These are phyloP conservation scores for Backusella australiensis DNA, from an alignment of 192 early-diverging fungal genomes.

Conservation along the genomic window DNA sequence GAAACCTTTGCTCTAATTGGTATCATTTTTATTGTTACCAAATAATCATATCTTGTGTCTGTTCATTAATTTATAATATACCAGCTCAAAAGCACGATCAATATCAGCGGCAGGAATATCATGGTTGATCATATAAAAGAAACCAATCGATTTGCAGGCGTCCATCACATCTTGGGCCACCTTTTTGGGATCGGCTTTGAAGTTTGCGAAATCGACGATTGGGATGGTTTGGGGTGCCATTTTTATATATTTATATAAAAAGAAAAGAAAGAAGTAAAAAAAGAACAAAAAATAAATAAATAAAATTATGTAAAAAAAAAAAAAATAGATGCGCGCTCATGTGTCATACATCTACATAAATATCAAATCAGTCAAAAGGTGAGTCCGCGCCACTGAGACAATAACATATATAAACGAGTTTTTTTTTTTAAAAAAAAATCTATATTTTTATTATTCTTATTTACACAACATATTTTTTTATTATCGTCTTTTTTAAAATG, in stretches of 20 bases:
- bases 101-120: slow-evolving; percentile 47
- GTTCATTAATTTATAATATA: slow-evolving; percentile 1
- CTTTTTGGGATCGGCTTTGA: slow-evolving; percentile 39
- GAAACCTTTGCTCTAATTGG: slow-evolving; percentile 41
- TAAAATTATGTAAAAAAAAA: neutral
- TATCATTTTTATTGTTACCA: neutral
- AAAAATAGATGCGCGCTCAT: neutral
- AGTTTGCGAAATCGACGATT: slow-evolving; percentile 58
- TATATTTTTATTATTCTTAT: neutral
- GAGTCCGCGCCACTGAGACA: neutral
- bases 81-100: slow-evolving; percentile 50
- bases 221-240: slow-evolving; percentile 42
- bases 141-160: slow-evolving; percentile 52
- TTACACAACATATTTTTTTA: neutral
- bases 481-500: slow-evolving; percentile 19
- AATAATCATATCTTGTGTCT: no score
- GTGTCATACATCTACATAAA: neutral
- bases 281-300: neutral
- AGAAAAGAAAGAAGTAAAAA: neutral
- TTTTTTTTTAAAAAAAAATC: neutral
- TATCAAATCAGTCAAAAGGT: no score
- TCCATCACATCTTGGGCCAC: slow-evolving; percentile 46
- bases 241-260: neutral
- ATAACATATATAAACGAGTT: no score
- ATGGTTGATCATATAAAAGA: slow-evolving; percentile 64